Evolutionary conservation across 2,329 filamentous ascomycete genomes (phyloP), one percentile per base, ranked within the genome.

Genomic region (Sporothrix variecibatus): DNA sequence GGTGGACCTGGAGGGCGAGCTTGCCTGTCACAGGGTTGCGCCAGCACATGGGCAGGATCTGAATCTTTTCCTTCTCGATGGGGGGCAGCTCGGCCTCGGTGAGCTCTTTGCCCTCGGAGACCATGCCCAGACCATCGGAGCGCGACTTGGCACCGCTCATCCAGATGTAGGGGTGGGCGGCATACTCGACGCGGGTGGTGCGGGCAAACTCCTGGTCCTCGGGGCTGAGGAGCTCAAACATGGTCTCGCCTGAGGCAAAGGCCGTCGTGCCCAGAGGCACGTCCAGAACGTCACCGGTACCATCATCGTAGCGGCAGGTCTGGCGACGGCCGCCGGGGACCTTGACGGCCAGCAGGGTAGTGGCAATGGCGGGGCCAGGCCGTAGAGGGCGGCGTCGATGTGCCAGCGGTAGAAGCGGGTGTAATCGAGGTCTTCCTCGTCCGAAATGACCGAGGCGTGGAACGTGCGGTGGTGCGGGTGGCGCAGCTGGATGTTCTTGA

Each of bases 401-500:
- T 94, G 92, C 92, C 93, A 94, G 75, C 92, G 86, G 82, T 93
- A 94, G 83, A 94, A 90, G 83, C 83, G 84, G 3, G 87, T 88
- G 75, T 80, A 85, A 77, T 83, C 82, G 26, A 86, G 81, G 75
- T 88, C 86, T n/a, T 87, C 84, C 8, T 82, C 81, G 17, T 82
- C 82, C 0, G 91, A 87, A 76, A 95, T 88, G 26, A 83, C 80
- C 5, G 89, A 88, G 71, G 88, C 87, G 81, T 95, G 93, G 82
- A 95, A 95, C 0, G 90, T 94, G 74, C 87, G 87, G 84, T 95
- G 93, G 79, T 95, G 93, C 6, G 93, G 93, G 79, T 95, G 93
- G 73, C 88, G 88, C 43, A 95, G 87, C 46, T 84, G 88, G 76
- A 94, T 87, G 79, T 94, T 85, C 77, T 87, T 82, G 11, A 95